A percentile compares a stretch with the other conserved stretches of the same genome.
Evolutionary conservation across 1,284 basidiomycete species (phyloP).

Genomic region (Salmacisia buchloeana): DNA sequence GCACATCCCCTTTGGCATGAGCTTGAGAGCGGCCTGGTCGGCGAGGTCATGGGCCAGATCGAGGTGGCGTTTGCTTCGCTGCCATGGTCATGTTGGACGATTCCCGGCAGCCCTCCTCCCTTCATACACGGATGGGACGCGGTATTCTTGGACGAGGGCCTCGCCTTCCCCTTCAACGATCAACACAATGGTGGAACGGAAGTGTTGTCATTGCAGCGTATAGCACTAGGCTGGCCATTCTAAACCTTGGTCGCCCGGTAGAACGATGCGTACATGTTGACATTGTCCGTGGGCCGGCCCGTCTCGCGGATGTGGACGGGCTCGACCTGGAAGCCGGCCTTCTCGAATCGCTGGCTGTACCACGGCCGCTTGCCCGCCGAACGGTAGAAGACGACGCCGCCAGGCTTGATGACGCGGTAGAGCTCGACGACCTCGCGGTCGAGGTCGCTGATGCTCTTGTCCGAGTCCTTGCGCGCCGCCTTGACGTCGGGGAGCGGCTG

Average conservation of each 20-base stretch:
- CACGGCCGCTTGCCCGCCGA: constrained; percentile 68
- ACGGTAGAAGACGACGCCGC: constrained; percentile 67
- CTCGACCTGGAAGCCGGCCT: constrained; percentile 50
- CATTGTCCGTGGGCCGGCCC: constrained; percentile 58
- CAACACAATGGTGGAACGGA: no score
- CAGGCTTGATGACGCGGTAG: constrained; percentile 60
- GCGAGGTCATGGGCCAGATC: no score
- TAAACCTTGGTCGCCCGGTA: not conserved
- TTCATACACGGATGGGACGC: no score
- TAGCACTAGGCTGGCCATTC: no score
- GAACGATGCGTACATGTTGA: constrained; percentile 60
- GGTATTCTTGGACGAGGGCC: no score
- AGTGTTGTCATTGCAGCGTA: no score
- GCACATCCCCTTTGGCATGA: no score
- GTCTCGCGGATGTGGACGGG: constrained; percentile 47
- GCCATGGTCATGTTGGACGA: no score
- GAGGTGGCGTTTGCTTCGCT: no score
- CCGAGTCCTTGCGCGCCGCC: constrained; percentile 50
- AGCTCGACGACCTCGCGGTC: constrained; percentile 65
- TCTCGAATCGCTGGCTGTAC: constrained; percentile 63
- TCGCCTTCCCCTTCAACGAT: no score
- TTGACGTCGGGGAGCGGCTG: constrained; percentile 12
- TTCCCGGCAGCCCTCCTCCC: no score
- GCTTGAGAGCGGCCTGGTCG: no score
- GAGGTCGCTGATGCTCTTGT: constrained; percentile 55